A percentile compares a stretch with the other conserved stretches of the same genome.
Evolutionary conservation across 2,329 filamentous ascomycete genomes (phyloP).

Genomic region (Lachnellula willkommii): DNA sequence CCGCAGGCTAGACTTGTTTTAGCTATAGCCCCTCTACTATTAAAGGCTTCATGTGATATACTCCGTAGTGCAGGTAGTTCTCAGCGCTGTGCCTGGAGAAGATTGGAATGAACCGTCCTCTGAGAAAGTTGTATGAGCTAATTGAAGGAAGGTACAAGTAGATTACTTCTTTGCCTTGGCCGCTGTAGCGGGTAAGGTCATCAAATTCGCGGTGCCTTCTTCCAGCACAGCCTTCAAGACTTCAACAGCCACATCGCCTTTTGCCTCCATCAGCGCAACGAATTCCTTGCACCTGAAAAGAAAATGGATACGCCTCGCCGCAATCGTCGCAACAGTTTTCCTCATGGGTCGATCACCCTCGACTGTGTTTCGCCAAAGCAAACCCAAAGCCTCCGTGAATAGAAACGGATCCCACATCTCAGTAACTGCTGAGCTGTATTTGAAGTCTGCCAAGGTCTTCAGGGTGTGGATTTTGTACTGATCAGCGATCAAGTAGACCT

Average conservation of each 20-base stretch:
- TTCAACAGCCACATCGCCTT: background rate
- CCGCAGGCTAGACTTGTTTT: too few species aligned
- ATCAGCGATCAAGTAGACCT: background rate
- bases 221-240: background rate
- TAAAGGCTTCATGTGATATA: too few species aligned
- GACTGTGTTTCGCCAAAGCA: too few species aligned
- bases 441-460: background rate
- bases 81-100: too few species aligned
- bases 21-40: too few species aligned
- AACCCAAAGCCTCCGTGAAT: background rate
- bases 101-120: too few species aligned
- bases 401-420: background rate
- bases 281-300: background rate
- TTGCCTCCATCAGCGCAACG: background rate
- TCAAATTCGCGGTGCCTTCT: too few species aligned
- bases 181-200: too few species aligned
- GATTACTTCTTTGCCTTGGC: too few species aligned
- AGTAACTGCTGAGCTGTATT: background rate
- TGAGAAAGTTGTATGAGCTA: too few species aligned
- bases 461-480: background rate
- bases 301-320: background rate
- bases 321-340: background rate
- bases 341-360: background rate
- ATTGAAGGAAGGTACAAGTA: too few species aligned
- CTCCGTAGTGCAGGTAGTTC: too few species aligned